Evolutionary conservation across 495 filamentous ascomycete genomes (phyloP).

Genomic region (Elasticomyces elasticus): DNA sequence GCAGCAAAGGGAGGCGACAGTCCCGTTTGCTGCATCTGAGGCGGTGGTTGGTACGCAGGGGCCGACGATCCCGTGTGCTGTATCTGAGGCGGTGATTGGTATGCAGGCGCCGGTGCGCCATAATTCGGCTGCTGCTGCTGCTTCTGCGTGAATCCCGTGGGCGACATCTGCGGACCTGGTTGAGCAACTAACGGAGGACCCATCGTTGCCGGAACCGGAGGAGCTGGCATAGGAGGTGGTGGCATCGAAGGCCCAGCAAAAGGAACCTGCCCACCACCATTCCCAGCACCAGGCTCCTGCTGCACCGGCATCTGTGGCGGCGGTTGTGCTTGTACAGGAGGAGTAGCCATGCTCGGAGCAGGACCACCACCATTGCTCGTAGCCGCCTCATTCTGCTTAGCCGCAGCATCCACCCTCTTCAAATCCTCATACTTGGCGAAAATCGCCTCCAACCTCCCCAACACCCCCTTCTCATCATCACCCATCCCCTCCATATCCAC

Average conservation of each 20-base stretch:
- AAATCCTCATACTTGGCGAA: slow-evolving; percentile 2
- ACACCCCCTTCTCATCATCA: not conserved
- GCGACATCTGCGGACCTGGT: too few species aligned
- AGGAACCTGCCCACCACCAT: not conserved
- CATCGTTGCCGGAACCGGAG: not conserved
- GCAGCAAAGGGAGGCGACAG: not conserved
- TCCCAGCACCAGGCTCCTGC: not conserved
- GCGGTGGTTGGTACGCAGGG: too few species aligned
- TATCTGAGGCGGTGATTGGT: too few species aligned
- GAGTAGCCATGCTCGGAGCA: too few species aligned
- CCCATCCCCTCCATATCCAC: not conserved
- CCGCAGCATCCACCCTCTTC: not conserved
- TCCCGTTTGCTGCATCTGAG: too few species aligned
- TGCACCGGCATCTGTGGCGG: not conserved
- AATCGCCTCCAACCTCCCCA: not conserved
- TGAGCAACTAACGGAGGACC: not conserved
- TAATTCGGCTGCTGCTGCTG: too few species aligned
- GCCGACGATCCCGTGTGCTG: too few species aligned
- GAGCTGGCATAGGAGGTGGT: not conserved
- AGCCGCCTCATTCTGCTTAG: not conserved
- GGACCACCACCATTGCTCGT: not conserved
- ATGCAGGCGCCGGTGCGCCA: too few species aligned
- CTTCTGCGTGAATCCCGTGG: too few species aligned
- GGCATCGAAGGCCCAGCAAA: not conserved
- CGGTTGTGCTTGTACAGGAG: not conserved